These are phyloP conservation scores for Phalaenopsis aphrodite DNA, from an alignment of 106 monocot species.

Conservation along the genomic window DNA sequence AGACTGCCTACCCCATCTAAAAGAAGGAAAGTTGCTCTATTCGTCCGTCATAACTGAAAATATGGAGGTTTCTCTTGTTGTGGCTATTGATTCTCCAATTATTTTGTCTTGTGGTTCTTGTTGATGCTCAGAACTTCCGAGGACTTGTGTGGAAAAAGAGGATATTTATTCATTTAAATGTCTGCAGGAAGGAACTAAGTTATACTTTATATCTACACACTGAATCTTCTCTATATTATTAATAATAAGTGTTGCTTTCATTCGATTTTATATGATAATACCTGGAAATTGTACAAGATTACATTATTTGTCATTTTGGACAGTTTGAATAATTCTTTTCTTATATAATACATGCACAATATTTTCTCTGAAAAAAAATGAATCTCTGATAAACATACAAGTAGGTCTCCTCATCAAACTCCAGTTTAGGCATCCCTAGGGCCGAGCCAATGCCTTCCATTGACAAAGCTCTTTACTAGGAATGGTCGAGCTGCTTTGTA, in stretches of 20 bases:
- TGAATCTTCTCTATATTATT: too few relatives aligned
- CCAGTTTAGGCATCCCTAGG: conserved; percentile 45
- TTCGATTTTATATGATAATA: too few relatives aligned
- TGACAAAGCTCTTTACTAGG: conserved; percentile 83
- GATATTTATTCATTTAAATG: background rate
- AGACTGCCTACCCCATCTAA: background rate
- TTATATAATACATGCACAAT: too few relatives aligned
- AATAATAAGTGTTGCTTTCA: too few relatives aligned
- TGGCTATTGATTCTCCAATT: background rate
- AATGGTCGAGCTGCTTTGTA: conserved; percentile 52
- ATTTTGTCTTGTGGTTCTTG: background rate
- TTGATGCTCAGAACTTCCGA: background rate
- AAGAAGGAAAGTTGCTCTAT: background rate
- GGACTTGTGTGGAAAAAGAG: background rate
- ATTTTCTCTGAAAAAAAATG: too few relatives aligned
- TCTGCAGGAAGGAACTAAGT: background rate
- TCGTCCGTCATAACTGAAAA: background rate
- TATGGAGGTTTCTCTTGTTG: too few relatives aligned
- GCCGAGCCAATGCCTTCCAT: conserved; percentile 85
- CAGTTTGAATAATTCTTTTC: too few relatives aligned
- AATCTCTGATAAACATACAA: too few relatives aligned
- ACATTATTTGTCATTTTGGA: too few relatives aligned
- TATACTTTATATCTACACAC: background rate
- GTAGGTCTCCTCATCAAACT: background rate
- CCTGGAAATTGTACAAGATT: too few relatives aligned